Evolutionary conservation across 2,329 filamentous ascomycete genomes (phyloP), one percentile per base, ranked within the genome.

Genomic region (Lachnellula occidentalis): DNA sequence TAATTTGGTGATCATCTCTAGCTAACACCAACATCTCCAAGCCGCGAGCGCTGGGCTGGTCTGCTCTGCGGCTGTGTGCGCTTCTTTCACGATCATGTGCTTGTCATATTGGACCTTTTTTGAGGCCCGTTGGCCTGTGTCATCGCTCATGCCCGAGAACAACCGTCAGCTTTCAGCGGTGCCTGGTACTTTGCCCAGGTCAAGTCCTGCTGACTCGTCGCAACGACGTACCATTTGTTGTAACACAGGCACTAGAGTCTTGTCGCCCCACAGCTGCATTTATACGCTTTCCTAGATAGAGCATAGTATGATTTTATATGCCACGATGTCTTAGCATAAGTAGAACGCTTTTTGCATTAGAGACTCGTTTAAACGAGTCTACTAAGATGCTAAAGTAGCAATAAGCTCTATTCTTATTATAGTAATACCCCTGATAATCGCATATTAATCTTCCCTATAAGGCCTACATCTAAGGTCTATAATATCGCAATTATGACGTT

Each of bases 91-190:
- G 51, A 56, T 61, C 61, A 61, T 58, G 59, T 58, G 59, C 48
- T 45, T 42, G 51, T 57, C 56, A 60, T 60, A 60, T 60, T 63
- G 61, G 61, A 55, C 51, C 60, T 58, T n/a, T 50, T 24, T 34
- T 15, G 14, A 21, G 48, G 19, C 14, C 24, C 21, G 31, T 45
- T 31, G 36, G 45, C 39, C 49, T 45, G 19, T 45, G 24, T 47
- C 53, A 48, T 55, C 56, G 54, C 53, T 60, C 54, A 53, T 57
- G 56, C 55, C 57, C 56, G 53, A 48, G 39, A n/a, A 14, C 17
- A 45, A 11, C 34, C 31, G 46, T 64, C 61, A 64, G 62, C 61
- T 64, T 64, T 62, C 62, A 66, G 64, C 64, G 48, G 50, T 56
- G 55, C 55, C 53, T 37, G 41, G 56, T 58, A 51, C 58, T 54